Evolutionary conservation across 352 stramenopile genomes (phyloP).

Genomic region (Globisporangium iwayamae): DNA sequence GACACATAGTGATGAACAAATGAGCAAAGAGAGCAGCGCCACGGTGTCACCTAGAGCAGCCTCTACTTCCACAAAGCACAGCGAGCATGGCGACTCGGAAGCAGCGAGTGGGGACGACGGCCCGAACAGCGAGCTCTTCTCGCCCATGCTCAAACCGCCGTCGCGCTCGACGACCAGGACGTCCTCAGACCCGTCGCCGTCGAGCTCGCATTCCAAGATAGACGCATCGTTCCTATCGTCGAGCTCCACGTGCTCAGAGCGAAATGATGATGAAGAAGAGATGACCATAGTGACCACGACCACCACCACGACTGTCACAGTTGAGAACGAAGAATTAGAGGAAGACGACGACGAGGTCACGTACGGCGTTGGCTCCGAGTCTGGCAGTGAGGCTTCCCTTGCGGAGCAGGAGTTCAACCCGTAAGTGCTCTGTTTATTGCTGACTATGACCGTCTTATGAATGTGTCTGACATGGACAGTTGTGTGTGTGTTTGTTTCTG

Average conservation of each 20-base stretch:
- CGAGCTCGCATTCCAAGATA: constrained; percentile 24
- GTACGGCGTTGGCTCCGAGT: constrained; percentile 11
- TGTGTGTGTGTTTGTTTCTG: neutral
- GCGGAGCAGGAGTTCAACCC: constrained; percentile 76
- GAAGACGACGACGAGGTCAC: constrained; percentile 22
- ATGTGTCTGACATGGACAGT: neutral
- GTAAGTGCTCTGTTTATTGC: constrained; percentile 28
- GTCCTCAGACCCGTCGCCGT: constrained; percentile 33
- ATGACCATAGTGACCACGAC: constrained; percentile 18
- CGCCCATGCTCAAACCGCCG: constrained; percentile 60
- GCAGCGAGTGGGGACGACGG: constrained; percentile 22
- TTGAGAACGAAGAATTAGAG: constrained; percentile 24
- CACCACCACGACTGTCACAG: constrained; percentile 8
- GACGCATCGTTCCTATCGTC: constrained; percentile 29
- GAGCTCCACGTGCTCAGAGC: constrained; percentile 22
- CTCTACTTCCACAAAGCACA: neutral
- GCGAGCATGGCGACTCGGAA: constrained; percentile 10
- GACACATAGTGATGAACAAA: constrained; percentile 11
- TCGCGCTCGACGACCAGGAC: constrained; percentile 21
- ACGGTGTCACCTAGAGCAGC: constrained; percentile 2
- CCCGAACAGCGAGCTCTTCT: constrained; percentile 65
- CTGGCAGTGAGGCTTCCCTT: constrained; percentile 28
- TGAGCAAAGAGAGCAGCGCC: constrained; percentile 4
- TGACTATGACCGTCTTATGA: neutral
- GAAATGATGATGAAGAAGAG: constrained; percentile 20